phyloP scores from a whole-genome alignment of 2,329 filamentous ascomycete species.

The Macroventuria anomochaeta region DNA sequence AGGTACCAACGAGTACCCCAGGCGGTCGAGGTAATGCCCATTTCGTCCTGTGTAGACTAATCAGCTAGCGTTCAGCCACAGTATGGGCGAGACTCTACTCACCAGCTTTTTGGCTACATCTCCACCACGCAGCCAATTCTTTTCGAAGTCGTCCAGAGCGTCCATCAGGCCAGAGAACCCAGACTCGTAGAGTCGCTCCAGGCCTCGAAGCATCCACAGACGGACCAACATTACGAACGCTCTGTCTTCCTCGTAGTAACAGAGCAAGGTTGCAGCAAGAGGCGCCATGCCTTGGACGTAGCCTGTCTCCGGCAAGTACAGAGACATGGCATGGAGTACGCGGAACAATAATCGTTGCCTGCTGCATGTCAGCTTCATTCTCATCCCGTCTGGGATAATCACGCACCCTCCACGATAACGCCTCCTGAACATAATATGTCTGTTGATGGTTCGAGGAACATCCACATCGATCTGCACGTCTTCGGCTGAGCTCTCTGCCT shows the following conservation, averaged over 20 bases:
- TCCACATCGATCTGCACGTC: conserved; percentile 98
- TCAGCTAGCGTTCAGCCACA: conserved; percentile 26
- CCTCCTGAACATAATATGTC: conserved; percentile 95
- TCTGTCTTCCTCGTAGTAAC: conserved; percentile 95
- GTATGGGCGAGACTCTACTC: conserved; percentile 47
- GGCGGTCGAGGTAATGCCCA: conserved; percentile 84
- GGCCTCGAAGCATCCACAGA: conserved; percentile 85
- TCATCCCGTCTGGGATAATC: not conserved
- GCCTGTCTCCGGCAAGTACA: conserved; percentile 89
- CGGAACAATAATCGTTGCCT: conserved; percentile 86
- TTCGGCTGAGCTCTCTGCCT: conserved; percentile 78
- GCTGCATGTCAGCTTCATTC: conserved; percentile 22
- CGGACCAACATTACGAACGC: conserved; percentile 97
- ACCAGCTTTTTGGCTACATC: conserved; percentile 83
- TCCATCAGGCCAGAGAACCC: conserved; percentile 89
- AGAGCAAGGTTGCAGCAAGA: conserved; percentile 87
- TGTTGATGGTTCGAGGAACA: conserved; percentile 91
- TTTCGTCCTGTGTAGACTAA: conserved; percentile 63
- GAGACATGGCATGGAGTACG: conserved; percentile 86
- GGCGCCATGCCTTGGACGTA: conserved; percentile 99
- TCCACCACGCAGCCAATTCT: conserved; percentile 77
- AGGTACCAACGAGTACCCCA: conserved; percentile 98
- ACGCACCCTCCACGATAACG: conserved; percentile 80
- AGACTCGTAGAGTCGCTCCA: conserved; percentile 81
- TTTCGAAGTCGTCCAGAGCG: conserved; percentile 83